Base-by-base conservation (phyloP, 495 filamentous ascomycete species). In the Penicillium salamii region DNA sequence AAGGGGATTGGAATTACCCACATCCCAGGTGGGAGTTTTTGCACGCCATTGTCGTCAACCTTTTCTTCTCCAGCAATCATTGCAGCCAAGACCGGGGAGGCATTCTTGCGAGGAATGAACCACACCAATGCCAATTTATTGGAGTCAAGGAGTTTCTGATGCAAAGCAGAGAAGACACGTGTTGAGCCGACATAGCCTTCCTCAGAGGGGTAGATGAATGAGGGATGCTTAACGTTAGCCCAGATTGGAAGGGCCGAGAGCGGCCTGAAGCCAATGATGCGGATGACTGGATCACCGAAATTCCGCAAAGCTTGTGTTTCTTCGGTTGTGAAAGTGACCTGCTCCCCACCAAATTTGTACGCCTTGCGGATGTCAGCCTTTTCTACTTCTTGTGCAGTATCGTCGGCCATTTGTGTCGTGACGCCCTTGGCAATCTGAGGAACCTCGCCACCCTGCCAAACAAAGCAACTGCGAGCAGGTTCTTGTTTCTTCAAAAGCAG, bases 131-230 rank as follows among this genome's bases (percentile, higher is more conserved):
- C 93, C 49, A 95, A 79, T 55, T 91, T 96, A 28, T 89, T 66
- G 37, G 83, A 79, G 19, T 82, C 78, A 1, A 91, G 69, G 3
- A 99, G 79, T 58, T 92, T 97, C 55, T 90, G 85, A 67, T 92
- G 90, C 15, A 99, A 69, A 0, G 95, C 91, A 3, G 91, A 83
- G 61, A 97, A 99, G 4, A 95, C 90, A 4, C 95, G 84, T 1
- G 91, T 92, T 1, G 90, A 96, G 18, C 95, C 95, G 20, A 97
- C 76, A 51, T 82, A 95, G 45, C 89, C 84, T 47, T 90, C 85
- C 61, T 99, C 95, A 13, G 88, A 91, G 1, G 95, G 93, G 65
- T 96, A 99, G 55, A 97, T 89, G 72, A 96, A 97, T 12, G 82
- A 86, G 6, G 90, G 86, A 42, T 89, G 89, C 62, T 86, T 89